These are phyloP conservation scores for Sporothrix brasiliensis DNA, from an alignment of 2,329 filamentous ascomycete genomes.

Conservation along the genomic window DNA sequence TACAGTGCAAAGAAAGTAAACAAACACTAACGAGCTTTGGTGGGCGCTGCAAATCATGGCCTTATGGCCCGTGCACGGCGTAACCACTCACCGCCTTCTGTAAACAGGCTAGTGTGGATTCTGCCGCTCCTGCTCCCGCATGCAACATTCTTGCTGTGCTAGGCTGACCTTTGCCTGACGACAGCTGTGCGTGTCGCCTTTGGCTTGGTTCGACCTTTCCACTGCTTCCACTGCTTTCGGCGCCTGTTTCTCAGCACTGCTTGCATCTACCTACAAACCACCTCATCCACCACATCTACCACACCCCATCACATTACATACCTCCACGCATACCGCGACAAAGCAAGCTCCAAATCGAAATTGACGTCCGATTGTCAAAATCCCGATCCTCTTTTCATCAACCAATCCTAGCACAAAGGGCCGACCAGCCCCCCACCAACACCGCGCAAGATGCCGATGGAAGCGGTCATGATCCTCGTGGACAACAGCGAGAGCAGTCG, in stretches of 20 bases:
- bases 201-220: background rate
- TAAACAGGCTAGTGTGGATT: slow-evolving; percentile 21
- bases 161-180: slow-evolving; percentile 37
- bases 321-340: slow-evolving; percentile 10
- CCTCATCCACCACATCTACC: background rate
- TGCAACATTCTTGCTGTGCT: slow-evolving; percentile 22
- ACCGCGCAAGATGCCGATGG: slow-evolving; percentile 81
- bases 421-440: slow-evolving; percentile 25
- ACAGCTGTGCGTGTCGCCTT: slow-evolving; percentile 32
- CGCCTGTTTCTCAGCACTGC: slow-evolving; percentile 11
- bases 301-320: background rate
- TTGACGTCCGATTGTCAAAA: background rate
- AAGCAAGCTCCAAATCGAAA: background rate
- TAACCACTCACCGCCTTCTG: slow-evolving; percentile 32
- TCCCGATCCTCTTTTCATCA: background rate
- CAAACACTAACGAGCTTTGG: slow-evolving; percentile 30
- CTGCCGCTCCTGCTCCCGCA: slow-evolving; percentile 23
- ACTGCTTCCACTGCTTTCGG: slow-evolving; percentile 6
- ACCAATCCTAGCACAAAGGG: background rate
- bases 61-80: slow-evolving; percentile 33
- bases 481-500: slow-evolving; percentile 99
- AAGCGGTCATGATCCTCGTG: slow-evolving; percentile 99
- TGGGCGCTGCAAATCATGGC: slow-evolving; percentile 22
- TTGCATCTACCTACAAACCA: slow-evolving; percentile 10
- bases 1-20: slow-evolving; percentile 34